Conservation (phyloP, 768 basidiomycete species). For the Strobilomyces confusus region DNA sequence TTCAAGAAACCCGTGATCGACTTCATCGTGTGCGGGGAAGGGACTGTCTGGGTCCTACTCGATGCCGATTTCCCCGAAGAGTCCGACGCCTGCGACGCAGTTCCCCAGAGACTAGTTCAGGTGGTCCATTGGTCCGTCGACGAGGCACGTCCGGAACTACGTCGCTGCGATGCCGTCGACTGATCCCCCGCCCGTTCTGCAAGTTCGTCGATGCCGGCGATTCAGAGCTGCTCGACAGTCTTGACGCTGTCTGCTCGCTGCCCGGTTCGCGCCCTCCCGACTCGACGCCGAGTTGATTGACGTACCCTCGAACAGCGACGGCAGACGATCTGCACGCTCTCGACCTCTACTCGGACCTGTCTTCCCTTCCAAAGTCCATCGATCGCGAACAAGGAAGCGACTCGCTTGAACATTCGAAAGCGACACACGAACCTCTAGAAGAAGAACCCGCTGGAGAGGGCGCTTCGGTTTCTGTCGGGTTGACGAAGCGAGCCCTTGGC, state of each 20-base stretch:
- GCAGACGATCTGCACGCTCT: conserved; percentile 46
- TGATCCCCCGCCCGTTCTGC: background rate
- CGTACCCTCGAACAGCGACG: conserved; percentile 37
- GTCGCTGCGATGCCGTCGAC: background rate
- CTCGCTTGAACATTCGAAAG: conserved; percentile 26
- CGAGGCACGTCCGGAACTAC: conserved; percentile 32
- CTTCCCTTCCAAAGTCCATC: conserved; percentile 56
- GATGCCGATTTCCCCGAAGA: conserved; percentile 40
- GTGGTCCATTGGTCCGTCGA: conserved; percentile 34
- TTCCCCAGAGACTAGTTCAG: conserved; percentile 24
- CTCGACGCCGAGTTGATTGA: background rate
- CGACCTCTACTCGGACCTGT: conserved; percentile 57
- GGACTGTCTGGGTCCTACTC: conserved; percentile 44
- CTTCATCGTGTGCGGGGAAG: conserved; percentile 41
- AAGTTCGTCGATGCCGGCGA: conserved; percentile 21
- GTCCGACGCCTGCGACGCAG: conserved; percentile 9
- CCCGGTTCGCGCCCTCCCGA: conserved; percentile 38
- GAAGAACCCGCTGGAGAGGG: conserved; percentile 11
- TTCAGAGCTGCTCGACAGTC: conserved; percentile 36
- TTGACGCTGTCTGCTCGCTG: conserved; percentile 44
- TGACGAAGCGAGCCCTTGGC: conserved; percentile 45
- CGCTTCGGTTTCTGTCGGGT: conserved; percentile 12
- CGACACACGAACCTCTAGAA: conserved; percentile 3
- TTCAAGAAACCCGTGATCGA: no score
- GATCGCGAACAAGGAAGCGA: conserved; percentile 44